Percentiles rank a stretch among this genome's conserved stretches.
Evolutionary conservation across 2,329 filamentous ascomycete genomes (phyloP).

Genomic region (Colletotrichum tamarilloi): DNA sequence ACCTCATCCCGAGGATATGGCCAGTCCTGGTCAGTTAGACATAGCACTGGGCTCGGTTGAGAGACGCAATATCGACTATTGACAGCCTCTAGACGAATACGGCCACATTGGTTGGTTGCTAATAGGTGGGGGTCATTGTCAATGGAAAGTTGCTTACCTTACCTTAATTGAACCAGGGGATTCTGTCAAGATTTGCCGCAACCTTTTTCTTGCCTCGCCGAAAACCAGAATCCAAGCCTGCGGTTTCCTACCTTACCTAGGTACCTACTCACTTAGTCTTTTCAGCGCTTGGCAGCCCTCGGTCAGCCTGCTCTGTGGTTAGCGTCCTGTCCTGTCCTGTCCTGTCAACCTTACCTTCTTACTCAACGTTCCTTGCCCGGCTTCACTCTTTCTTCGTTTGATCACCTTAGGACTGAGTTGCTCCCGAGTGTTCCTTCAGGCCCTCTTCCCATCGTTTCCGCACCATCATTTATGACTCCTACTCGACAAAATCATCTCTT

Average conservation of each 20-base stretch:
- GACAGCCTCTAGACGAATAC: background rate
- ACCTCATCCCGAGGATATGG: background rate
- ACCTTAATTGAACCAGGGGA: background rate
- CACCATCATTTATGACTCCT: background rate
- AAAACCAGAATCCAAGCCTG: background rate
- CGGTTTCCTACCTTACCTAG: background rate
- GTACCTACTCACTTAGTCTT: background rate
- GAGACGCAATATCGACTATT: background rate
- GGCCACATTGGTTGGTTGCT: background rate
- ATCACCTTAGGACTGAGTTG: background rate
- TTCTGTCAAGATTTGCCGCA: background rate
- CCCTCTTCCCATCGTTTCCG: background rate
- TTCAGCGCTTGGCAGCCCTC: background rate
- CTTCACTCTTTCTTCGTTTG: background rate
- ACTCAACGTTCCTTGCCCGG: background rate
- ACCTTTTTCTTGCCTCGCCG: no score
- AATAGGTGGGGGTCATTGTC: background rate
- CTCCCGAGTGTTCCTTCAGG: background rate
- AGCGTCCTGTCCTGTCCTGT: background rate
- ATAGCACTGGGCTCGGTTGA: background rate
- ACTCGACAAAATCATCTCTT: background rate
- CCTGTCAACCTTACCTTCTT: background rate
- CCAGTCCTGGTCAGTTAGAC: background rate
- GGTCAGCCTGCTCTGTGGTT: background rate
- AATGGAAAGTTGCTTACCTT: background rate